Percentiles rank a stretch among this genome's conserved stretches.
Conservation (phyloP, 148 eudicot genomes). For the Vaccinium darrowii region DNA sequence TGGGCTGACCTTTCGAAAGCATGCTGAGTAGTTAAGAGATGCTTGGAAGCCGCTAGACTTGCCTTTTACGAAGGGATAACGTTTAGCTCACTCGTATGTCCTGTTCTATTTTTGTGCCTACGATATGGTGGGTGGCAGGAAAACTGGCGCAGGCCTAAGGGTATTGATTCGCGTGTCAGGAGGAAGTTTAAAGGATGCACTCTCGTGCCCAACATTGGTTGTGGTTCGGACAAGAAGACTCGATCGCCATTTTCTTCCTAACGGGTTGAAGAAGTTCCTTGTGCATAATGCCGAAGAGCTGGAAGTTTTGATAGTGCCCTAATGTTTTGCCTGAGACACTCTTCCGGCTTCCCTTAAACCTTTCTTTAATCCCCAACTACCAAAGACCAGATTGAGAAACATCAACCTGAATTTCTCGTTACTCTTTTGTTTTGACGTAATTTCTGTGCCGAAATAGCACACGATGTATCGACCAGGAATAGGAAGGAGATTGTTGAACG, state of each 20-base stretch:
- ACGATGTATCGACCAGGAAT: slow-evolving; percentile 41
- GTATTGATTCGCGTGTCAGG: slow-evolving; percentile 41
- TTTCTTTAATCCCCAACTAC: not conserved
- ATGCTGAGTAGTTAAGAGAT: not conserved
- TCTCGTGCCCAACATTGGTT: slow-evolving; percentile 35
- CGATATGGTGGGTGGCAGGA: slow-evolving; percentile 13
- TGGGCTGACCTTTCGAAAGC: not conserved
- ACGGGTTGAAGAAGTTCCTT: slow-evolving; percentile 30
- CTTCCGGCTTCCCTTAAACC: not conserved
- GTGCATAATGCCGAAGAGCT: slow-evolving; percentile 18
- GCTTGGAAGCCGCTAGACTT: not conserved
- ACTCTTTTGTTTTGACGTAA: not conserved
- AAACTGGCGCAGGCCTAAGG: slow-evolving; percentile 41
- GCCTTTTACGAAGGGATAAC: not conserved
- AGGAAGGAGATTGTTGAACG: slow-evolving; percentile 46
- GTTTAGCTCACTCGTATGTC: not conserved
- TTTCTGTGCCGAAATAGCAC: slow-evolving; percentile 46
- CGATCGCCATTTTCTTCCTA: slow-evolving; percentile 24
- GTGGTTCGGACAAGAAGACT: slow-evolving; percentile 28
- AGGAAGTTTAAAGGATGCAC: slow-evolving; percentile 32
- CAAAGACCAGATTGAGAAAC: not conserved
- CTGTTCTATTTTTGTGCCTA: not conserved
- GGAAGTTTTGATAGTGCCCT: slow-evolving; percentile 14
- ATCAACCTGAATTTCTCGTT: not conserved
- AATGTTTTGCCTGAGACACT: not conserved